Evolutionary conservation across 1,139 yeast species (phyloP).

Genomic region (Meyerozyma sp.): DNA sequence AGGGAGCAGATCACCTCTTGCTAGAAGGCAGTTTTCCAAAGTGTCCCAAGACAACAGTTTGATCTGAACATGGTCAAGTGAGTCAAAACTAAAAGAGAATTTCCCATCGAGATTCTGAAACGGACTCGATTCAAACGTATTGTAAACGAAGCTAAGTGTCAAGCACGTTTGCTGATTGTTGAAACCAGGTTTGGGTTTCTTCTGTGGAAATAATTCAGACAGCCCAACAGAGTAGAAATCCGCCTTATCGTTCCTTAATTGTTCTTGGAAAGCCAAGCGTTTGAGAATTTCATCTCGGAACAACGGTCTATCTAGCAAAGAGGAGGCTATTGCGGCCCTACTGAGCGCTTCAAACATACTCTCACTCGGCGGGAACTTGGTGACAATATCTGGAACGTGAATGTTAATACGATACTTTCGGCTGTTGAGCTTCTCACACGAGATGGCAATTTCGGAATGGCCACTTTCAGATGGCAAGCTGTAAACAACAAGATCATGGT

Average conservation of each 20-base stretch:
- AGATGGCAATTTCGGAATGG: slow-evolving; percentile 20
- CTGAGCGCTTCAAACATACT: slow-evolving; percentile 12
- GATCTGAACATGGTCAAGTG: slow-evolving; percentile 17
- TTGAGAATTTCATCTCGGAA: slow-evolving; percentile 9
- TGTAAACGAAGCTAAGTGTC: slow-evolving; percentile 31
- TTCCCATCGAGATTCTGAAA: slow-evolving; percentile 21
- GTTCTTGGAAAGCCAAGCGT: slow-evolving; percentile 12
- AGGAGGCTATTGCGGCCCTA: not conserved
- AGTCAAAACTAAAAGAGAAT: slow-evolving; percentile 25
- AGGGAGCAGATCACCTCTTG: slow-evolving; percentile 22
- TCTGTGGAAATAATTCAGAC: not conserved
- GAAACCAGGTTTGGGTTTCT: not conserved
- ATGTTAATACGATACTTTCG: slow-evolving; percentile 28
- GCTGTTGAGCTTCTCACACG: slow-evolving; percentile 28
- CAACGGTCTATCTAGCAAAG: slow-evolving; percentile 5
- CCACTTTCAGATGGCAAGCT: slow-evolving; percentile 16
- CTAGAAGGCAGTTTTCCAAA: slow-evolving; percentile 25
- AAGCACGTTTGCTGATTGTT: slow-evolving; percentile 20
- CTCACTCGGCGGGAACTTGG: slow-evolving; percentile 26
- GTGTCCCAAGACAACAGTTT: slow-evolving; percentile 15
- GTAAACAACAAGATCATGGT: slow-evolving; percentile 25
- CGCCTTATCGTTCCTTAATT: slow-evolving; percentile 5
- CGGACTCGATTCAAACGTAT: slow-evolving; percentile 30
- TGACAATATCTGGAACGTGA: slow-evolving; percentile 41
- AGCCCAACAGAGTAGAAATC: slow-evolving; percentile 11